Evolutionary conservation across 768 basidiomycete species (phyloP).

Genomic region (Hygrocybe coccinea): DNA sequence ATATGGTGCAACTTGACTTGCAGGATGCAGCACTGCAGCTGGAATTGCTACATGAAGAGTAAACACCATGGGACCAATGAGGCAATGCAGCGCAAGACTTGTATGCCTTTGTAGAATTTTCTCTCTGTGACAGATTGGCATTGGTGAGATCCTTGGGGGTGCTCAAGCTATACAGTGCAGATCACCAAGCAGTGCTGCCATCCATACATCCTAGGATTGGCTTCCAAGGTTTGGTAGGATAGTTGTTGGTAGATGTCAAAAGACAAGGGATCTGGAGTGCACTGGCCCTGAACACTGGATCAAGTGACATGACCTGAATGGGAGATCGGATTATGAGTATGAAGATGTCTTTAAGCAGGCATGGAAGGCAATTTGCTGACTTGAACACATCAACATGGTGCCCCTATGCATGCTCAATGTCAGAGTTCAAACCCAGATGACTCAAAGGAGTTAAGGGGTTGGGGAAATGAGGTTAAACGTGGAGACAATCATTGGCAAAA

Average conservation of each 20-base stretch:
- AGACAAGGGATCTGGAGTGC: too few relatives aligned
- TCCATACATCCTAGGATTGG: constrained; percentile 67
- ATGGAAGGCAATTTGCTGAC: too few relatives aligned
- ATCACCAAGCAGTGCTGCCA: constrained; percentile 62
- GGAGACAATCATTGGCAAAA: too few relatives aligned
- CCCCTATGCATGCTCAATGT: too few relatives aligned
- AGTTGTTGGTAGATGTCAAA: constrained; percentile 19
- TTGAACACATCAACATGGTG: too few relatives aligned
- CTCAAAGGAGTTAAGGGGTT: too few relatives aligned
- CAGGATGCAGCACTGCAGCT: constrained; percentile 15
- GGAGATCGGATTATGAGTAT: too few relatives aligned
- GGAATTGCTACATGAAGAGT: constrained; percentile 41
- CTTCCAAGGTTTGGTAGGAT: constrained; percentile 34
- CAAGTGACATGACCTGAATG: too few relatives aligned
- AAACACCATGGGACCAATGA: constrained; percentile 45
- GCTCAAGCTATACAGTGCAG: constrained; percentile 52
- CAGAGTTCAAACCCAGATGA: too few relatives aligned
- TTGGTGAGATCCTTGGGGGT: constrained; percentile 18
- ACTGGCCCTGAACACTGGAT: too few relatives aligned
- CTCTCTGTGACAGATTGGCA: constrained; percentile 25
- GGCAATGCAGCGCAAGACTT: constrained; percentile 47
- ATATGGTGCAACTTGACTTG: not conserved
- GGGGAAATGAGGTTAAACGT: too few relatives aligned
- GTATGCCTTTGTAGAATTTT: constrained; percentile 35
- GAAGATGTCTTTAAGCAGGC: too few relatives aligned